Evolutionary conservation across 495 filamentous ascomycete species (phyloP), one percentile per base, ranked within the genome.

Genomic region (Pyrenula aspistea): DNA sequence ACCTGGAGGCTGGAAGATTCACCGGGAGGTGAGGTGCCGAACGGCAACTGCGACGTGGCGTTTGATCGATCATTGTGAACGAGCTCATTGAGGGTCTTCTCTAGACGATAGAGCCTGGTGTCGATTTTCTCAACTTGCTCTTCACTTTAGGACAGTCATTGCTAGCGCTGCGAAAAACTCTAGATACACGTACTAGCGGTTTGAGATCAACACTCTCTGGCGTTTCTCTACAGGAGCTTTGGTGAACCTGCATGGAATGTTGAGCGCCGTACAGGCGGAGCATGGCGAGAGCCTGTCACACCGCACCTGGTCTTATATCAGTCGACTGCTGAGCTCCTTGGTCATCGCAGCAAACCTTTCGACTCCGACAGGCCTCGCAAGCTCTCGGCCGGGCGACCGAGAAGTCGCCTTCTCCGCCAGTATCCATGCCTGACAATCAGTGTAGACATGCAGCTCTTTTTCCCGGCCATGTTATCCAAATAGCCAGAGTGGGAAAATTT

Each of bases 201-300:
- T 25, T 49, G 57, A 47, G 2, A 47, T 47, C 51, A 54, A 1
- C 12, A 54, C 25, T 12, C 57, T 50, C 42, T 55, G 57, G 15
- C 53, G 24, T 25, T 58, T 58, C 36, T 58, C 53, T 8, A 20
- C 19, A 10, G 25, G 24, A 10, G 31, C 48, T 24, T 22, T 12
- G 2, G 57, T 22, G n/a, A 47, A 54, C 47, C 57, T 24, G 19
- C 57, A 58, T 19, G 24, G 57, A 20, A 58, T 58, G 12, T 55
- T 49, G 19, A 53, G 4, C 48, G 48, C 52, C 31, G 36, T 47
- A 49, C 57, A 58, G 22, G 57, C 52, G n/a, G 57, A 54, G 22
- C 57, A 58, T 22, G 57, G 57, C 2, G 19, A 19, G 19, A 49
- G 15, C 21, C 52, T 53, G 42, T 58, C 57, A 24, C 57, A 58